A percentile compares a stretch with the other conserved stretches of the same genome.
phyloP scores from a whole-genome alignment of 345 rosid species.

The Populus deltoides region DNA sequence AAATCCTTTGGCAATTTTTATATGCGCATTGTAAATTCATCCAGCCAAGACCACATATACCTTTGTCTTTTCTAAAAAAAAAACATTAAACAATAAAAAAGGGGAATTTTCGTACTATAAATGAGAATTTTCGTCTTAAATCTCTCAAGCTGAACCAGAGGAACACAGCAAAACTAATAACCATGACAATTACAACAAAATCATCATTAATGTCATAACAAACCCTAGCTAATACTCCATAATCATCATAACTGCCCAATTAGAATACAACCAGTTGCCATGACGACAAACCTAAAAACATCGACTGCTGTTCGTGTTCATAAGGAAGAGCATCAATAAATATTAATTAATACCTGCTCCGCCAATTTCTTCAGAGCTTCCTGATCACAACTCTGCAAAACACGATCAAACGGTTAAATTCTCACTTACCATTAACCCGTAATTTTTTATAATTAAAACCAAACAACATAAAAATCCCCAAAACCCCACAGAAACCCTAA shows the following conservation, averaged over 20 bases:
- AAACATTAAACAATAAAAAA: no score
- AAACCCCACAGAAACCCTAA: not conserved
- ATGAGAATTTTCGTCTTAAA: not conserved
- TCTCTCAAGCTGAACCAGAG: not conserved
- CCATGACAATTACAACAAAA: not conserved
- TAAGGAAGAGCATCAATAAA: not conserved
- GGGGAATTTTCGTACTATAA: not conserved
- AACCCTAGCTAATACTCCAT: not conserved
- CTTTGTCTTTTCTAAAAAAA: not conserved
- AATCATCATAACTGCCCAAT: not conserved
- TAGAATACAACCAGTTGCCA: not conserved
- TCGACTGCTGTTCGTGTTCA: not conserved
- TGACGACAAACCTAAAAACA: not conserved
- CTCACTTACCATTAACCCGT: not conserved
- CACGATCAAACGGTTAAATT: not conserved
- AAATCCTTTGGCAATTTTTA: not conserved
- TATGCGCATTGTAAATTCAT: not conserved
- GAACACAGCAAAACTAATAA: not conserved
- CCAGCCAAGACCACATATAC: not conserved
- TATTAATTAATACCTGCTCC: constrained; percentile 30
- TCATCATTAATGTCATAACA: not conserved
- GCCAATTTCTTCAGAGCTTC: constrained; percentile 60
- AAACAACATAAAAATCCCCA: not conserved
- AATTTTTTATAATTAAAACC: not conserved
- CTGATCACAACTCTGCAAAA: constrained; percentile 54